These are phyloP conservation scores for Ramichloridium luteum DNA, from an alignment of 2,329 filamentous ascomycete species.

Conservation along the genomic window DNA sequence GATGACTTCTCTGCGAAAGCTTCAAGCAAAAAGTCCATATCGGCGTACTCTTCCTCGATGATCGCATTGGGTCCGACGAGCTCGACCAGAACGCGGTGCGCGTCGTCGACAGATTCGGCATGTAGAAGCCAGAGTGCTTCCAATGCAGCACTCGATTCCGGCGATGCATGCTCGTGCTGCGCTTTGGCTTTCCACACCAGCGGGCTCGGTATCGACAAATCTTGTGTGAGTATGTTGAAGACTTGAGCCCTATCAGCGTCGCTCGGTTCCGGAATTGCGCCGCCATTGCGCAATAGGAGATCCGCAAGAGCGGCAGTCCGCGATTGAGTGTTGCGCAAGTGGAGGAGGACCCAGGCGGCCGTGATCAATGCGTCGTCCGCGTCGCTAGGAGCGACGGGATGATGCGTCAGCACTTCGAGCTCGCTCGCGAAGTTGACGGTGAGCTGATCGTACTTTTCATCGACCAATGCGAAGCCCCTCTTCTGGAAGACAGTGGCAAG, in stretches of 20 bases:
- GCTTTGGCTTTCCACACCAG: conserved; percentile 89
- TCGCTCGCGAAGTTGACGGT: conserved; percentile 37
- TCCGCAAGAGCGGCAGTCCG: conserved; percentile 29
- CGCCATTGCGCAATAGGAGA: conserved; percentile 55
- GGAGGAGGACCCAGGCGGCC: conserved; percentile 22
- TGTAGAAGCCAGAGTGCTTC: conserved; percentile 73
- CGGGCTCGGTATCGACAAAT: conserved; percentile 57
- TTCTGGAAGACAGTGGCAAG: conserved; percentile 48
- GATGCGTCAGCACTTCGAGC: conserved; percentile 16
- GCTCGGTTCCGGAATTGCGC: conserved; percentile 43
- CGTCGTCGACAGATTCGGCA: conserved; percentile 53
- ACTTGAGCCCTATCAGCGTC: conserved; percentile 6
- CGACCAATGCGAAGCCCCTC: conserved; percentile 17
- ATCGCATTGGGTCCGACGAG: conserved; percentile 72
- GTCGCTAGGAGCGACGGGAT: not conserved
- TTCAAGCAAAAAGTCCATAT: conserved; percentile 54
- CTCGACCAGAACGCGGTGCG: conserved; percentile 69
- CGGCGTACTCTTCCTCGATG: conserved; percentile 67
- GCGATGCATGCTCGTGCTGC: conserved; percentile 62
- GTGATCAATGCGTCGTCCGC: conserved; percentile 13
- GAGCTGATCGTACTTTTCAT: conserved; percentile 49
- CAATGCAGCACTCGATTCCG: conserved; percentile 49
- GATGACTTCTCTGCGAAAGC: conserved; percentile 49
- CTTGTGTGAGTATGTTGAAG: conserved; percentile 21
- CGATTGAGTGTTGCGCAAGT: conserved; percentile 15